Base-by-base conservation (phyloP, 495 filamentous ascomycete species). In the Neurospora hispaniola region DNA sequence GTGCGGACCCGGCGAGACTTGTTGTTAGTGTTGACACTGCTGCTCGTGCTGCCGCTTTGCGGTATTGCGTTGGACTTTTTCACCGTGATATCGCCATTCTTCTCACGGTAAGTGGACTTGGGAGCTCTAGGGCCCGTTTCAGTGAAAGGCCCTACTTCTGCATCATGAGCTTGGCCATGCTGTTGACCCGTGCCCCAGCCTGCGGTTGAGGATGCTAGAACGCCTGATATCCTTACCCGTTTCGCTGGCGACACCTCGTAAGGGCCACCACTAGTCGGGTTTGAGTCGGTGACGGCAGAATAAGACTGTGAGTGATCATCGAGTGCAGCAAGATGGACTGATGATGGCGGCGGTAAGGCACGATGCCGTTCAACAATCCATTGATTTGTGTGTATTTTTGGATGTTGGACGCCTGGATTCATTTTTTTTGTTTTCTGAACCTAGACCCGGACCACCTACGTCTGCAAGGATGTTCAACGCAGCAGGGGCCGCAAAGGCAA, bases 1-100 rank as follows among this genome's bases (percentile, higher is more conserved):
- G 92, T 94, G 35, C 92, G 88, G 12, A 93, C 91, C 54, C 92
- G 83, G 77, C 86, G 89, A 23, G 90, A 88, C 77, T 91, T 93
- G n/a, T 79, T 40, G 79, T 77, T 42, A 81, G 74, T 7, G 75
- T 54, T 75, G 68, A 79, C 73, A 23, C 75, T 69, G 73, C 76
- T 70, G 76, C 71, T 69, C 77, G 40, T 20, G 72, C 74, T 70
- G 27, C 70, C 71, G 27, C 14, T 66, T 66, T 38, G 54, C 54
- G 27, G 27, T 66, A 27, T 66, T 66, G 27, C 54, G 27, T 35
- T 66, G 54, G 6, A 66, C 54, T 66, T 62, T 27, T 35, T 66
- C 54, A 35, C 54, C 54, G 54, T 35, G 27, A 35, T 66, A 72
- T 80, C 75, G 71, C 73, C 69, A 70, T 74, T 73, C 71, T 78